Evolutionary conservation across 176 grass and related monocot species (phyloP).

Genomic region (Oryza officinalis): DNA sequence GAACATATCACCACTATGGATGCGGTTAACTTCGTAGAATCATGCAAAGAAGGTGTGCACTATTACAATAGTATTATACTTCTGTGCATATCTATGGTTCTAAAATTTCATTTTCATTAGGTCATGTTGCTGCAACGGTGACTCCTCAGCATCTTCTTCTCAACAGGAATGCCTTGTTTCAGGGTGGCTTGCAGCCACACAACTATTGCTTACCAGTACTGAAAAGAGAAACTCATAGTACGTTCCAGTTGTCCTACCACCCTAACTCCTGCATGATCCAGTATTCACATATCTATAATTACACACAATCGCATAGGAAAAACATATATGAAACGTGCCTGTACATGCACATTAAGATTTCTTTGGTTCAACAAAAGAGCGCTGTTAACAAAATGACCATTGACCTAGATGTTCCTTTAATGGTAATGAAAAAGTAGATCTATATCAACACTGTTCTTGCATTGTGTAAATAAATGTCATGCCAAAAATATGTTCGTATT

Average conservation of each 20-base stretch:
- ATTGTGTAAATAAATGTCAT: conserved; percentile 13
- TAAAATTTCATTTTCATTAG: conserved; percentile 32
- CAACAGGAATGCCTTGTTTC: conserved; percentile 93
- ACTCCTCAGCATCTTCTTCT: conserved; percentile 93
- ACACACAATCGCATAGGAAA: neutral
- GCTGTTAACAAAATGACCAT: neutral
- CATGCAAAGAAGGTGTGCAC: conserved; percentile 66
- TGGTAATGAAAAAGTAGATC: neutral
- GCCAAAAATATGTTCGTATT: neutral
- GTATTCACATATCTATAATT: neutral
- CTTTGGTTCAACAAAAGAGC: neutral
- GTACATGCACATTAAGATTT: neutral
- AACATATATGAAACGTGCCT: neutral
- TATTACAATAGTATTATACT: conserved; percentile 14
- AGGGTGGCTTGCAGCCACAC: conserved; percentile 93
- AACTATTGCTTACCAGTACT: conserved; percentile 90
- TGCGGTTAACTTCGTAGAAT: conserved; percentile 84
- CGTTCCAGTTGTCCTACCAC: conserved; percentile 17
- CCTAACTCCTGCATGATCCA: neutral
- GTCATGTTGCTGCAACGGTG: conserved; percentile 85
- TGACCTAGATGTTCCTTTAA: neutral
- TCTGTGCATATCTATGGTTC: neutral
- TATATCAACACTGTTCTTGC: neutral
- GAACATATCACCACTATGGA: conserved; percentile 89
- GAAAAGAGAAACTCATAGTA: conserved; percentile 97